These are phyloP conservation scores for Aspergillus candidus DNA, from an alignment of 2,329 filamentous ascomycete species.

Conservation along the genomic window DNA sequence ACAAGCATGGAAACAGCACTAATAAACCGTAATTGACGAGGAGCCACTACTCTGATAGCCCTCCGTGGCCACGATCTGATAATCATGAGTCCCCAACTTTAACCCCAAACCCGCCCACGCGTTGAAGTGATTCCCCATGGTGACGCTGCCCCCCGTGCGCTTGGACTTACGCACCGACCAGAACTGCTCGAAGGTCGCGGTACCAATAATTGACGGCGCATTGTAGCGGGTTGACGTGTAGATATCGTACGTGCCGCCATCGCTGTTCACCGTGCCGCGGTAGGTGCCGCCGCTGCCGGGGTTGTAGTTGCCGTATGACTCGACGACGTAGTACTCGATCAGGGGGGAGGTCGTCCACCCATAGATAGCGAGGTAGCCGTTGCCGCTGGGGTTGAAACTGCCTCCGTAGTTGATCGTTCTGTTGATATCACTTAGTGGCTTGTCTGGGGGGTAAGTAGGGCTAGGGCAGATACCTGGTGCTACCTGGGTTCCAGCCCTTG, in stretches of 20 bases:
- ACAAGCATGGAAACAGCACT: neutral
- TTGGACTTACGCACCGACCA: constrained; percentile 36
- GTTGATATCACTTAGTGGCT: constrained; percentile 5
- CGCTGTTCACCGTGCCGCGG: constrained; percentile 31
- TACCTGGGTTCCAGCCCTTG: constrained; percentile 54
- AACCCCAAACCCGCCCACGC: constrained; percentile 30
- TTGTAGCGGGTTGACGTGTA: constrained; percentile 34
- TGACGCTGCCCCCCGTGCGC: constrained; percentile 32
- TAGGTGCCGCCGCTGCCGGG: constrained; percentile 21
- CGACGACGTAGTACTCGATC: constrained; percentile 36
- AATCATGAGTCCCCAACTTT: constrained; percentile 30
- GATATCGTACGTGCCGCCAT: constrained; percentile 35
- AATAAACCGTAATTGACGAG: constrained; percentile 32
- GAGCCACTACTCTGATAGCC: constrained; percentile 39
- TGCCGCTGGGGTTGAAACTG: constrained; percentile 26
- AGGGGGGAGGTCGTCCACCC: constrained; percentile 37
- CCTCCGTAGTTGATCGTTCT: constrained; percentile 25
- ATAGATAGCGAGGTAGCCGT: constrained; percentile 33
- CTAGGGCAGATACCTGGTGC: constrained; percentile 36
- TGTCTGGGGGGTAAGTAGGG: neutral
- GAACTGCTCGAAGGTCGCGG: constrained; percentile 39
- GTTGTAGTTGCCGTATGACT: constrained; percentile 30
- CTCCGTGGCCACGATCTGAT: constrained; percentile 41
- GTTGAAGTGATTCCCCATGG: constrained; percentile 32
- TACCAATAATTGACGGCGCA: constrained; percentile 36